Conservation (phyloP, 257 asterid species). For the Lantana camara region DNA sequence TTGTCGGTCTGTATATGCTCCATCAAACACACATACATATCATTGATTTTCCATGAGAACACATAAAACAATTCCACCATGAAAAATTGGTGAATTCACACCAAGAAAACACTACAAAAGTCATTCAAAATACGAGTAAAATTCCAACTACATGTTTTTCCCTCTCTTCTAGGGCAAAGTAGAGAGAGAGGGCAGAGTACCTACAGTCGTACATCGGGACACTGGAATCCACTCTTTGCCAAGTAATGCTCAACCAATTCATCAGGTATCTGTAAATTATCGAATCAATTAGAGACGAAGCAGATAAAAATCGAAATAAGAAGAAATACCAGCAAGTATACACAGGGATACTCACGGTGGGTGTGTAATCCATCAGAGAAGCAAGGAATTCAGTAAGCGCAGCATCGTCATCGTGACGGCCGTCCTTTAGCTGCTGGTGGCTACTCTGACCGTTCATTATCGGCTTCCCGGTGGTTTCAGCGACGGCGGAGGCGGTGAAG, state of each 20-base stretch:
- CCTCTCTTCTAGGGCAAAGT: constrained; percentile 21
- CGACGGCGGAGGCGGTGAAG: neutral
- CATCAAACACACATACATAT: neutral
- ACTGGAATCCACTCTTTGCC: constrained; percentile 93
- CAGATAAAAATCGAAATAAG: neutral
- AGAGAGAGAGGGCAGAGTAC: constrained; percentile 39
- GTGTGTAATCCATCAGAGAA: constrained; percentile 91
- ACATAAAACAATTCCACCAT: neutral
- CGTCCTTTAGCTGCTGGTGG: constrained; percentile 65
- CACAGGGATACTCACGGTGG: constrained; percentile 54
- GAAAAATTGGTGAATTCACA: no score
- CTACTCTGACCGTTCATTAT: constrained; percentile 63
- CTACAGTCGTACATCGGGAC: constrained; percentile 98
- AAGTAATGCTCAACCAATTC: constrained; percentile 96
- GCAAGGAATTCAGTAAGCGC: constrained; percentile 86
- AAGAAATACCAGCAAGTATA: neutral
- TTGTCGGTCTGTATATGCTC: neutral
- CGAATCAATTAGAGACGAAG: neutral
- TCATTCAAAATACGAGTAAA: neutral
- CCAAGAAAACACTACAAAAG: neutral
- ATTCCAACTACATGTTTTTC: neutral
- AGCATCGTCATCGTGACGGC: constrained; percentile 86
- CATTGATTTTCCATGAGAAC: neutral
- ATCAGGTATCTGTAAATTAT: constrained; percentile 76
- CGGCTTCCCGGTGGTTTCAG: neutral